These are phyloP conservation scores for Lolium perenne DNA, from an alignment of 176 grass and related monocot genomes.

Conservation along the genomic window DNA sequence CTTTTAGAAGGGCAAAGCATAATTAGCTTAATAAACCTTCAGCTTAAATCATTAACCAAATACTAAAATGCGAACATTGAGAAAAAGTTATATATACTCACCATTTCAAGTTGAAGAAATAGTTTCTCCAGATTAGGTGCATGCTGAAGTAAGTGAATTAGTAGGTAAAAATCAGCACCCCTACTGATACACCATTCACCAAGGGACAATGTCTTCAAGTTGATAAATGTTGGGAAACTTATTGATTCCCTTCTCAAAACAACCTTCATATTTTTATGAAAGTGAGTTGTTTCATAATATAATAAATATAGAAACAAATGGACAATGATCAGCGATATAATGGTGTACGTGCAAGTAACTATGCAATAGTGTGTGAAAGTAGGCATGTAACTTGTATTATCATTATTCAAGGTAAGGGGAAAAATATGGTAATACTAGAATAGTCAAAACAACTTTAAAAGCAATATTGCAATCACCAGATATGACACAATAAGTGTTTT, in stretches of 20 bases:
- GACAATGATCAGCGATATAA: not conserved
- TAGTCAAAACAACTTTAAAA: not conserved
- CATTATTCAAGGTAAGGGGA: not conserved
- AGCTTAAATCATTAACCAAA: not conserved
- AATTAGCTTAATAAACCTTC: conserved; percentile 14
- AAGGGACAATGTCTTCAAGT: conserved; percentile 48
- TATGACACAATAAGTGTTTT: not conserved
- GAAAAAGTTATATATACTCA: not conserved
- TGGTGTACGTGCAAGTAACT: not conserved
- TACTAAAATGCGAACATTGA: not conserved
- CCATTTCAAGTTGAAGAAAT: conserved; percentile 40
- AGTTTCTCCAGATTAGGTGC: conserved; percentile 37
- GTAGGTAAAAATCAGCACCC: conserved; percentile 37
- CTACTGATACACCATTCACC: conserved; percentile 50
- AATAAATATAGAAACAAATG: not conserved
- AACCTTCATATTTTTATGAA: conserved; percentile 31
- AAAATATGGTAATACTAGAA: not conserved
- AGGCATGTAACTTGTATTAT: conserved; percentile 1
- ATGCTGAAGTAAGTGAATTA: conserved; percentile 42
- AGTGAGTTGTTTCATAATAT: conserved; percentile 7
- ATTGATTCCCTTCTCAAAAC: conserved; percentile 36
- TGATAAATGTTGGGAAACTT: conserved; percentile 42
- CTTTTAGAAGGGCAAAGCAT: conserved; percentile 10
- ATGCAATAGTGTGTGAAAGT: not conserved
- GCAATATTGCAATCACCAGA: not conserved